Evolutionary conservation across 1,284 basidiomycete species (phyloP).

Genomic region (Athelia sp.): DNA sequence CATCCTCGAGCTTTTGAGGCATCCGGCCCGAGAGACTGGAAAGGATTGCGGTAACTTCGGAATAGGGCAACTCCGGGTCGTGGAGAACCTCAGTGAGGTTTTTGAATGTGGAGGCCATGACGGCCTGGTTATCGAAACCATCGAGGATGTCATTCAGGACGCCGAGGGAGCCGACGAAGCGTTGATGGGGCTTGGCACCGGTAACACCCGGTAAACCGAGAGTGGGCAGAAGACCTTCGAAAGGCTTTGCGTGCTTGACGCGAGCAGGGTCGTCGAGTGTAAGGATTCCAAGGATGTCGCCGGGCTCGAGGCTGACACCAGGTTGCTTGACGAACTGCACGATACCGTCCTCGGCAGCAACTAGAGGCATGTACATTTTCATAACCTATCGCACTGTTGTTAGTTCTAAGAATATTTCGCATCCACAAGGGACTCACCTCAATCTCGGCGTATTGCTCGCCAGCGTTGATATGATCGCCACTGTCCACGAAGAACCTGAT

Average conservation of each 20-base stretch:
- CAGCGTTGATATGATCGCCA: slow-evolving; percentile 94
- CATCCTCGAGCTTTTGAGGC: slow-evolving; percentile 88
- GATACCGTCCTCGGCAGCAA: slow-evolving; percentile 93
- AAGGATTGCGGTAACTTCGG: slow-evolving; percentile 81
- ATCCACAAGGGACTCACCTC: slow-evolving; percentile 52
- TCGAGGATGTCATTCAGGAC: slow-evolving; percentile 91
- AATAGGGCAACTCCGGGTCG: slow-evolving; percentile 87
- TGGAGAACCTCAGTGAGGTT: slow-evolving; percentile 77
- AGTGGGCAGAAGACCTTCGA: slow-evolving; percentile 86
- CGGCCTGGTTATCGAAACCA: slow-evolving; percentile 90
- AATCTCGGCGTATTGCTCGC: slow-evolving; percentile 97
- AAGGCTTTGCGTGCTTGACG: slow-evolving; percentile 98
- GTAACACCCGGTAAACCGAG: slow-evolving; percentile 85
- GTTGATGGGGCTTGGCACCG: slow-evolving; percentile 91
- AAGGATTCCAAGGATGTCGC: slow-evolving; percentile 96
- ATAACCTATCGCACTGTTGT: slow-evolving; percentile 64
- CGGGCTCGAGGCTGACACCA: slow-evolving; percentile 94
- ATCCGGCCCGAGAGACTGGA: slow-evolving; percentile 92
- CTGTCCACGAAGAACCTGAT: slow-evolving; percentile 94
- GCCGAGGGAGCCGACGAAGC: slow-evolving; percentile 71
- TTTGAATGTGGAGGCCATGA: slow-evolving; percentile 81
- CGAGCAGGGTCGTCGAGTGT: slow-evolving; percentile 95
- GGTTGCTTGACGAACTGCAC: slow-evolving; percentile 98
- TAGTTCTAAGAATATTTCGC: background rate
- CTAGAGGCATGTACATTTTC: slow-evolving; percentile 99